Base-by-base conservation (phyloP, 257 asterid genomes). In the Solanum appendiculatum region DNA sequence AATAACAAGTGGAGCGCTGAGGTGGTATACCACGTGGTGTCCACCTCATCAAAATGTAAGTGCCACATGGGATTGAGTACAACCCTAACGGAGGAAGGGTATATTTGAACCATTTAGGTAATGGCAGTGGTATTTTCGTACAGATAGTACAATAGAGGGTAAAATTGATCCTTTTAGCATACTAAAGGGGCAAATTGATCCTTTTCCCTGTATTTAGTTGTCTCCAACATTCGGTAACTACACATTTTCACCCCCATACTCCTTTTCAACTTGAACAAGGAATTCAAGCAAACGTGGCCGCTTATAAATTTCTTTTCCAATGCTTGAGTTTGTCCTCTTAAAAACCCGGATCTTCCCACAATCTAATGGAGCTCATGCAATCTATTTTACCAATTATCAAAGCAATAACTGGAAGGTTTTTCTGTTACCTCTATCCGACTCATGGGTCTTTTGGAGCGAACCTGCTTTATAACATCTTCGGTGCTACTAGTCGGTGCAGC, bases 401-500 rank as follows among this genome's bases (percentile, higher is more conserved):
- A 84, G 90, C 66, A 86, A 82, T 27, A 33, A 33, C 11, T 46
- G 40, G 68, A 81, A 48, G 85, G 42, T 81, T 81, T 29, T 81
- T 81, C 73, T 72, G 89, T 87, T 91, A 95, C 99, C 95, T 93
- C 99, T 74, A 90, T 93, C 46, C 93, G 91, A 86, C 99, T 96
- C 93, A 95, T 94, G 88, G 94, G 99, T 89, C 95, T 92, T 88
- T 87, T 91, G 51, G 94, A 90, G 82, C 98, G 98, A 86, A 94
- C 94, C 87, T 96, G 94, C 90, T 90, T 93, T 86, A 95, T 93
- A 87, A 94, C 96, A 92, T 93, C 97, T 90, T 95, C 98, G 12
- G 98, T 93, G 91, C 94, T 92, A 88, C 90, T 86, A 58, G 93
- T 90, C 5, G 93, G 89, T 18, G 92, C 86, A 86, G 87, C 95